phyloP scores from a whole-genome alignment of 31 red algal genomes.

The Bonnemaisonia californica region DNA sequence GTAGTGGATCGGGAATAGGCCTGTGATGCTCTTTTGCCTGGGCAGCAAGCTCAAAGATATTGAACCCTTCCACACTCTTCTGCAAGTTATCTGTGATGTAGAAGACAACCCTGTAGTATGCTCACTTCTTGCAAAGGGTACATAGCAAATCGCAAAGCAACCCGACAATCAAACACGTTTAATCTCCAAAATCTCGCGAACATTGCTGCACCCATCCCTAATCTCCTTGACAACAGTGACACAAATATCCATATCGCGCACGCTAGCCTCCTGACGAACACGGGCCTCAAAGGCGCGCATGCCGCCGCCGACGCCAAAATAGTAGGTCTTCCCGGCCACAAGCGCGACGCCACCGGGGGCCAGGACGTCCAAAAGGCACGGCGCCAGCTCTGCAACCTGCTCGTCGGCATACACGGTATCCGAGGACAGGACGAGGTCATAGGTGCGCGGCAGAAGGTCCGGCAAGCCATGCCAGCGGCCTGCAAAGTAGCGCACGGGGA shows the following conservation, averaged over 20 bases:
- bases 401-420: constrained; percentile 66
- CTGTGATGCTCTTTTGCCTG: constrained; percentile 32
- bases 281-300: constrained; percentile 33
- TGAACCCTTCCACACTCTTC: neutral
- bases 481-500: constrained; percentile 33
- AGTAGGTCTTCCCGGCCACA: constrained; percentile 78
- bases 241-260: neutral
- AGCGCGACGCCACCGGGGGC: constrained; percentile 50
- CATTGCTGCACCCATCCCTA: constrained; percentile 79
- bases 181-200: constrained; percentile 68
- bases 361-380: constrained; percentile 39
- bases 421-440: constrained; percentile 57
- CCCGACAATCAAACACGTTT: neutral
- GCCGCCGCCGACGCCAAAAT: constrained; percentile 91
- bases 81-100: neutral
- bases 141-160: neutral
- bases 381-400: constrained; percentile 29
- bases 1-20: constrained; percentile 70
- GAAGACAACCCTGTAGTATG: neutral
- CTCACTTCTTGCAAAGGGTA: neutral
- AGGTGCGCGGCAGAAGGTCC: constrained; percentile 7
- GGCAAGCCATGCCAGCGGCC: constrained; percentile 66
- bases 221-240: constrained; percentile 46
- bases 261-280: neutral
- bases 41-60: neutral